A percentile compares a stretch with the other conserved stretches of the same genome.
These are phyloP conservation scores for Diplotaxis tenuifolia DNA, from an alignment of 345 rosid species.

Conservation along the genomic window DNA sequence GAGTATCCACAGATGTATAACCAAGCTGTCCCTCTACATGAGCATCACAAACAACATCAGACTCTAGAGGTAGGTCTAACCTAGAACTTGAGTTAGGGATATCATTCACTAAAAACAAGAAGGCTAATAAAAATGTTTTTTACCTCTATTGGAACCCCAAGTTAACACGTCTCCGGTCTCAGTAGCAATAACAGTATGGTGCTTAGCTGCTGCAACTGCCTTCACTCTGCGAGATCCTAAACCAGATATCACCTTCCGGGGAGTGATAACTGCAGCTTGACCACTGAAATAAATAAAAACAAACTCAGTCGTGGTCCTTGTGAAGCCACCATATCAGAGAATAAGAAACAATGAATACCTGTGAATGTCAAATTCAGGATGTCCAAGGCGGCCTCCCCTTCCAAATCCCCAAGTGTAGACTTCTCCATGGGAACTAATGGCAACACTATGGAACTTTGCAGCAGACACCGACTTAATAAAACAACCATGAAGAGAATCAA, in stretches of 20 bases:
- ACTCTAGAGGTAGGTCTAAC: background rate
- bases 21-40: slow-evolving; percentile 98
- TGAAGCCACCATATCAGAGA: background rate
- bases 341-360: slow-evolving; percentile 47
- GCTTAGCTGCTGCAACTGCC: slow-evolving; percentile 97
- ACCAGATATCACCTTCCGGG: slow-evolving; percentile 85
- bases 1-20: slow-evolving; percentile 90
- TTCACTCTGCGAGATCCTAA: slow-evolving; percentile 79
- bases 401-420: slow-evolving; percentile 98
- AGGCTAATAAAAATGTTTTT: background rate
- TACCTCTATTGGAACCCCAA: slow-evolving; percentile 99
- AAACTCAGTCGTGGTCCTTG: background rate
- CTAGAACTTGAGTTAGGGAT: slow-evolving; percentile 2
- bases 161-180: slow-evolving; percentile 90
- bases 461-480: slow-evolving; percentile 74
- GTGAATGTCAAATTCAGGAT: slow-evolving; percentile 98
- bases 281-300: slow-evolving; percentile 54
- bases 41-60: slow-evolving; percentile 28
- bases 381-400: slow-evolving; percentile 99
- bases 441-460: slow-evolving; percentile 92
- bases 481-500: slow-evolving; percentile 81
- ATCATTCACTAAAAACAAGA: background rate
- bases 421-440: slow-evolving; percentile 71
- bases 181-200: slow-evolving; percentile 90
- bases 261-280: slow-evolving; percentile 98